Evolutionary conservation across 768 basidiomycete species (phyloP).

Genomic region (Rhizopogon vinicolor): DNA sequence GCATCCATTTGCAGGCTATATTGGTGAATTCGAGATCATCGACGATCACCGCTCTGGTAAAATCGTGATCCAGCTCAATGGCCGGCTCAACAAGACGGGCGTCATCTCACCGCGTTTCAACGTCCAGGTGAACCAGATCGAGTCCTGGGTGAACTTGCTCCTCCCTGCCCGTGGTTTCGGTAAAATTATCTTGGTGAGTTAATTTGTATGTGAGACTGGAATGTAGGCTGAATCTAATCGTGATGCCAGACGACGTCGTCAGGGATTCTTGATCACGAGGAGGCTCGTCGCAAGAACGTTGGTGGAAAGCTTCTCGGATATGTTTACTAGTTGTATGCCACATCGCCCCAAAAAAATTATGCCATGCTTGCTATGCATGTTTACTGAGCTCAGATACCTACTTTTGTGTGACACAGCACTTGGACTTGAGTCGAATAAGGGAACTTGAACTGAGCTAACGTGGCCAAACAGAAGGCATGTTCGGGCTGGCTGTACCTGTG

Average conservation of each 20-base stretch:
- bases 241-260: slow-evolving; percentile 82
- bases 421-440: too few relatives aligned
- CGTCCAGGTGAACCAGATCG: slow-evolving; percentile 88
- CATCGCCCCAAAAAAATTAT: slow-evolving; percentile 12
- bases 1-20: slow-evolving; percentile 66
- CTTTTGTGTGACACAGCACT: neutral
- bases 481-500: neutral
- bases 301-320: slow-evolving; percentile 94
- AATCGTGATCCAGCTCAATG: slow-evolving; percentile 97
- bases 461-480: neutral
- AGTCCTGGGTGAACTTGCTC: slow-evolving; percentile 94
- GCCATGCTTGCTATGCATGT: slow-evolving; percentile 3
- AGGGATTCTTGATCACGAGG: slow-evolving; percentile 98
- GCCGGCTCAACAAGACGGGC: slow-evolving; percentile 98
- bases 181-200: slow-evolving; percentile 84
- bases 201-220: neutral
- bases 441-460: neutral
- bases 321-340: slow-evolving; percentile 62
- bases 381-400: slow-evolving; percentile 4
- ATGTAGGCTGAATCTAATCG: neutral
- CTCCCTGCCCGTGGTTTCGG: slow-evolving; percentile 97
- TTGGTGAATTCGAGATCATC: slow-evolving; percentile 97
- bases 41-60: slow-evolving; percentile 99
- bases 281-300: slow-evolving; percentile 97
- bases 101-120: slow-evolving; percentile 99